phyloP scores from a whole-genome alignment of 208 protist species.

The Crithidia sp. region DNA sequence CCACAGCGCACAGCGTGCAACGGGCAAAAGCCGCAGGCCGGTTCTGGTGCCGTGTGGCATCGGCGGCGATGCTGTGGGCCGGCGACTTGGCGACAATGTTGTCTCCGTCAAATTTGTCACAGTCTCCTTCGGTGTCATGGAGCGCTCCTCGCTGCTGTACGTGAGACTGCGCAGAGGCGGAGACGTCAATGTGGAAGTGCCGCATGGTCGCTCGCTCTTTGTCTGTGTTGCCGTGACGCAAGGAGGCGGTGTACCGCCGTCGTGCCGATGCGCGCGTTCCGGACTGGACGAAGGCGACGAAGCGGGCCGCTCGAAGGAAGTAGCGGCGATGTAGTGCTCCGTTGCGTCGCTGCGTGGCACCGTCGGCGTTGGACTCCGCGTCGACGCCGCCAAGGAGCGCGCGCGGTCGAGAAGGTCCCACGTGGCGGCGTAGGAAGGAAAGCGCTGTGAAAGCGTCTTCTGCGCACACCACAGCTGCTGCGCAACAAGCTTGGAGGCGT shows the following conservation, averaged over 20 bases:
- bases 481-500: constrained; percentile 26
- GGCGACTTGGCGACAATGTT: constrained; percentile 4
- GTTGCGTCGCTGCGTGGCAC: constrained; percentile 26
- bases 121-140: neutral
- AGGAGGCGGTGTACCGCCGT: constrained; percentile 20
- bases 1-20: constrained; percentile 23
- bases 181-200: neutral
- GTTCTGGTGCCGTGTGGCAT: neutral
- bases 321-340: neutral
- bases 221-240: constrained; percentile 26
- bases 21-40: constrained; percentile 3
- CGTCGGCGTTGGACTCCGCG: constrained; percentile 41
- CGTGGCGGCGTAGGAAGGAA: constrained; percentile 31
- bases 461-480: constrained; percentile 50
- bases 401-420: constrained; percentile 41
- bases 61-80: neutral
- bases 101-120: neutral
- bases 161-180: constrained; percentile 17
- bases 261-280: neutral
- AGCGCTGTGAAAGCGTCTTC: constrained; percentile 44
- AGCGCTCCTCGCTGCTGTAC: constrained; percentile 18
- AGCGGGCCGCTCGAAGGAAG: neutral
- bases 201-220: constrained; percentile 25
- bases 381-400: constrained; percentile 24
- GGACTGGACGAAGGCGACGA: neutral